Evolutionary conservation across 176 grass and related monocot species (phyloP).

Genomic region (Pontederia paniculata): DNA sequence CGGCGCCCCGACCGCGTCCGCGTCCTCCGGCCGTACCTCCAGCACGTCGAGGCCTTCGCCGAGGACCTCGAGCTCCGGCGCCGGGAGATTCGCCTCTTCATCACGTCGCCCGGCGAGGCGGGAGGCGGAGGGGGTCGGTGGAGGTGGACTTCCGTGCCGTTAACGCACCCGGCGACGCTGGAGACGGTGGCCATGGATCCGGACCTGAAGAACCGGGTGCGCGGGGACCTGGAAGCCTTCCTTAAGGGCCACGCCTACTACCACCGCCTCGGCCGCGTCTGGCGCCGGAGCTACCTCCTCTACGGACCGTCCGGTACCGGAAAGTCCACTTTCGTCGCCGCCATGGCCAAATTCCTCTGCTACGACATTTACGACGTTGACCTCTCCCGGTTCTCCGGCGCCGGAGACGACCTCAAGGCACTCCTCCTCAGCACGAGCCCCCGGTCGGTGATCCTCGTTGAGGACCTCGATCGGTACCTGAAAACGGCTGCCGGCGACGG

Average conservation of each 20-base stretch:
- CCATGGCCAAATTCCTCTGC: conserved; percentile 74
- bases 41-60: conserved; percentile 76
- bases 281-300: conserved; percentile 97
- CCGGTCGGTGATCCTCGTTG: conserved; percentile 83
- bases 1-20: conserved; percentile 70
- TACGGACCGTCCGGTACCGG: conserved; percentile 66
- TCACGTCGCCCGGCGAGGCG: conserved; percentile 16
- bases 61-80: conserved; percentile 71
- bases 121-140: neutral
- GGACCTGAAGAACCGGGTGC: conserved; percentile 56
- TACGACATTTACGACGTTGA: conserved; percentile 93
- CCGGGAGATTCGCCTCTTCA: conserved; percentile 43
- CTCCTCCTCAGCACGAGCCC: conserved; percentile 59
- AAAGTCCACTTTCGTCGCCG: conserved; percentile 83
- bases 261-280: conserved; percentile 73
- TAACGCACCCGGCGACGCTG: conserved; percentile 76
- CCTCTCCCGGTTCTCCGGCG: conserved; percentile 30
- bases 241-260: conserved; percentile 77
- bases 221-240: conserved; percentile 64
- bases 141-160: conserved; percentile 41
- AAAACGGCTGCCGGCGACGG: conserved; percentile 11
- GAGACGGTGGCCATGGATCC: conserved; percentile 81
- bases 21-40: conserved; percentile 73
- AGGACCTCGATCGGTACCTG: conserved; percentile 87
- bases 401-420: conserved; percentile 47